Percentiles rank a stretch among this genome's conserved stretches.
Conservation (phyloP, 441 rosid species). For the Arabidopsis hybrid region DNA sequence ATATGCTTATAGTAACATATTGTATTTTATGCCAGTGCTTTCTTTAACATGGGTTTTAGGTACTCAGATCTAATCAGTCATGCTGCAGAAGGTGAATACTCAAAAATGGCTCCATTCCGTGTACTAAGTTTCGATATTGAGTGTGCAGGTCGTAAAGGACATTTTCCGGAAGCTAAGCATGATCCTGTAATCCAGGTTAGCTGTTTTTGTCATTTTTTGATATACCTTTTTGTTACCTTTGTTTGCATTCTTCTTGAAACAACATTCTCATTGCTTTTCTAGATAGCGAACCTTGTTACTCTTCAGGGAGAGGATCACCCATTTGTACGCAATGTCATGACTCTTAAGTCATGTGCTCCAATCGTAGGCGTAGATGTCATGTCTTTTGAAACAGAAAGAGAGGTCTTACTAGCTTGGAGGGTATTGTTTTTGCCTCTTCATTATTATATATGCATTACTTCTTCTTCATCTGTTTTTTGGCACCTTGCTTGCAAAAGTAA, state of each 20-base stretch:
- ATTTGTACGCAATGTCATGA: conserved; percentile 92
- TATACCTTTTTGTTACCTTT: conserved; percentile 5
- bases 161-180: conserved; percentile 97
- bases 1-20: conserved; percentile 18
- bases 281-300: conserved; percentile 97
- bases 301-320: conserved; percentile 95
- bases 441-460: conserved; percentile 17
- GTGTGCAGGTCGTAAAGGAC: conserved; percentile 99
- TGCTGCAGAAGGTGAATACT: conserved; percentile 88
- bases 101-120: conserved; percentile 99
- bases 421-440: conserved; percentile 52
- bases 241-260: conserved; percentile 23
- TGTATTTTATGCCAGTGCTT: conserved; percentile 27
- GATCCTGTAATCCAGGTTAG: conserved; percentile 99
- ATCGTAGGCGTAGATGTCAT: conserved; percentile 95
- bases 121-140: conserved; percentile 97
- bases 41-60: conserved; percentile 61
- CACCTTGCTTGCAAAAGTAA: conserved; percentile 12
- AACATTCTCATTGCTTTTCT: conserved; percentile 42
- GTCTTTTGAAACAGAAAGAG: conserved; percentile 90
- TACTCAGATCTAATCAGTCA: conserved; percentile 88
- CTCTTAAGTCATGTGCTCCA: conserved; percentile 89
- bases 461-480: not conserved
- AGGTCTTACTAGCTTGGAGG: conserved; percentile 97
- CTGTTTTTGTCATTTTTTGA: conserved; percentile 27